Evolutionary conservation across 1,284 basidiomycete genomes (phyloP).

Genomic region (Pseudozyma flocculosa): DNA sequence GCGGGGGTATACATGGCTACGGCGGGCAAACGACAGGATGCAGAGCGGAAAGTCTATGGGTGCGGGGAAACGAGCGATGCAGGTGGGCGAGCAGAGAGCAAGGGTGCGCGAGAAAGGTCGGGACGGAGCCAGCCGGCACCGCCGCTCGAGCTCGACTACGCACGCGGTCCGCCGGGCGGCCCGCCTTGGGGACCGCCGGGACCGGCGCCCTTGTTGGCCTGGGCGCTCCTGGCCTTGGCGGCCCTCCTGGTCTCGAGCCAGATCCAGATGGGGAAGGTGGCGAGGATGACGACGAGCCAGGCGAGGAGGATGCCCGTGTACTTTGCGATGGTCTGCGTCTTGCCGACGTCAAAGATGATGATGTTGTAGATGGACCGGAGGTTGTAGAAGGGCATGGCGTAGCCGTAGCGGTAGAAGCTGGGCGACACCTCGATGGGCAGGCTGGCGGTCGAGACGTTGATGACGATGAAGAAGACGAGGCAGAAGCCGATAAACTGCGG

Average conservation of each 20-base stretch:
- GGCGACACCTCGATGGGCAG: conserved; percentile 33
- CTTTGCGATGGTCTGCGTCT: conserved; percentile 41
- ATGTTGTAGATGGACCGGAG: conserved; percentile 44
- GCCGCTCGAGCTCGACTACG: no score
- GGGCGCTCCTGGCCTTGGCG: conserved; percentile 7
- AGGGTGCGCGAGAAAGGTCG: no score
- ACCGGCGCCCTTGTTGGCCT: neutral
- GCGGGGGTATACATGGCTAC: no score
- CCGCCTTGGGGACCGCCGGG: no score
- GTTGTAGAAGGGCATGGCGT: conserved; percentile 53
- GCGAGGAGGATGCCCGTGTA: conserved; percentile 52
- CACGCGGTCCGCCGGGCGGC: no score
- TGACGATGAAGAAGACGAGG: conserved; percentile 48
- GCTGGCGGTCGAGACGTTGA: conserved; percentile 46
- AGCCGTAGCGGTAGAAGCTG: conserved; percentile 45
- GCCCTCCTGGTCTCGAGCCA: conserved; percentile 24
- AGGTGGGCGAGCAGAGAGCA: no score
- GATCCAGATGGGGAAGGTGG: conserved; percentile 49
- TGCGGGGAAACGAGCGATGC: no score
- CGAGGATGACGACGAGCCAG: conserved; percentile 41
- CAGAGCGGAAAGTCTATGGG: no score
- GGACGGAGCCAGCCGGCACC: no score
- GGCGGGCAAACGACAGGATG: no score
- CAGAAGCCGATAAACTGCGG: conserved; percentile 44
- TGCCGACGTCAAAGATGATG: conserved; percentile 47